phyloP scores from a whole-genome alignment of 2,329 filamentous ascomycete genomes.

The Diatrype stigma region DNA sequence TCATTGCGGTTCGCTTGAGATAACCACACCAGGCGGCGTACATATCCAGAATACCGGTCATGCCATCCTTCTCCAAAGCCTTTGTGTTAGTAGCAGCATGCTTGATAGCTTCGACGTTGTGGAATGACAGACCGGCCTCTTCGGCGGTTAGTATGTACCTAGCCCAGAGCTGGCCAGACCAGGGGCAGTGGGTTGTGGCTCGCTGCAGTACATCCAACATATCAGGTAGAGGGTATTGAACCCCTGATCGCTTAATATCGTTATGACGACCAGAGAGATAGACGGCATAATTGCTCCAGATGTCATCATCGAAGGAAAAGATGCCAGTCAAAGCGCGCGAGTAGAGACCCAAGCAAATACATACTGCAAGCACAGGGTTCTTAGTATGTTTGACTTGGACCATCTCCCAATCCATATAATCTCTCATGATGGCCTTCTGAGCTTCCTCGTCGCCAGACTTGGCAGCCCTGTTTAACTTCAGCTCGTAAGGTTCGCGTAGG shows the following conservation, averaged over 20 bases:
- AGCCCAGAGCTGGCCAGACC: conserved; percentile 88
- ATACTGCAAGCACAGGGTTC: conserved; percentile 39
- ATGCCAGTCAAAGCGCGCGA: conserved; percentile 68
- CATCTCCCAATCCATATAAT: conserved; percentile 86
- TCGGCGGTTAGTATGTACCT: conserved; percentile 84
- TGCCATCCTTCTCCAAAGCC: conserved; percentile 77
- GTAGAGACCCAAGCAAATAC: conserved; percentile 64
- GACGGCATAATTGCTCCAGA: conserved; percentile 82
- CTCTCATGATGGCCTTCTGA: conserved; percentile 48
- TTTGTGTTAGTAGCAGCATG: conserved; percentile 85
- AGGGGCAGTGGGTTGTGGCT: conserved; percentile 86
- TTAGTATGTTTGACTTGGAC: conserved; percentile 52
- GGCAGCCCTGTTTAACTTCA: conserved; percentile 56
- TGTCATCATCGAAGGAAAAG: conserved; percentile 67
- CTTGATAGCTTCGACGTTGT: conserved; percentile 84
- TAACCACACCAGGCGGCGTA: conserved; percentile 95
- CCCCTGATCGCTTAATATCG: conserved; percentile 34
- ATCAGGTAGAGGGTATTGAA: conserved; percentile 35
- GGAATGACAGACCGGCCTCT: conserved; percentile 68
- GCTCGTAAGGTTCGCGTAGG: conserved; percentile 64
- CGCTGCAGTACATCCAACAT: conserved; percentile 71
- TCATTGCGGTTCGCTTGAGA: conserved; percentile 79
- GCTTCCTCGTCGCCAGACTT: conserved; percentile 52
- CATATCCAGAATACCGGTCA: conserved; percentile 85
- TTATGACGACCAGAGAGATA: conserved; percentile 58